These are phyloP conservation scores for Amaranthus hypochondriacus DNA, from an alignment of 148 eudicot species.

Conservation along the genomic window DNA sequence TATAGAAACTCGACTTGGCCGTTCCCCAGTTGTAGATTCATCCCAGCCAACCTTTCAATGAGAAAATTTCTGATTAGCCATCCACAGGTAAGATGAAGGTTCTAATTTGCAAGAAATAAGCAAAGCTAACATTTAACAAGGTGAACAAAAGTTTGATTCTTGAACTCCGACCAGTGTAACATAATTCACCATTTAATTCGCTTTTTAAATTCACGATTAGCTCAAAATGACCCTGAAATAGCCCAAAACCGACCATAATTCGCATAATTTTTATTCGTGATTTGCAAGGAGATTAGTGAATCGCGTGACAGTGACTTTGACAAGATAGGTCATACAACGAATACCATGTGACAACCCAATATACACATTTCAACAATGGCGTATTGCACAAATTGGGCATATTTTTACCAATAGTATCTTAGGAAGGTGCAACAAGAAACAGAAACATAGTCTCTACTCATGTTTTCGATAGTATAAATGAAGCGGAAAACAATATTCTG, in stretches of 20 bases:
- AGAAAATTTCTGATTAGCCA: neutral
- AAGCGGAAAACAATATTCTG: neutral
- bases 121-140: neutral
- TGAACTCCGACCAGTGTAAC: too few relatives aligned
- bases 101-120: constrained; percentile 1
- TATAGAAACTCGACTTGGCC: constrained; percentile 87
- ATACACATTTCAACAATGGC: neutral
- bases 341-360: neutral
- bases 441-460: neutral
- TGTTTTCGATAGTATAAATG: neutral
- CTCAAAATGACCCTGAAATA: too few relatives aligned
- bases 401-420: neutral
- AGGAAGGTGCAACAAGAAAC: neutral
- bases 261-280: too few relatives aligned
- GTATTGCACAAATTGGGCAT: neutral
- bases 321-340: neutral
- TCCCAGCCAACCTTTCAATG: constrained; percentile 93
- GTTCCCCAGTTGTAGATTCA: constrained; percentile 95
- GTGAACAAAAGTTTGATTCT: neutral
- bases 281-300: too few relatives aligned
- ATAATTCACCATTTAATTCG: too few relatives aligned
- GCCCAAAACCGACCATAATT: too few relatives aligned
- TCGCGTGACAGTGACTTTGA: neutral
- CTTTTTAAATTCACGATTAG: too few relatives aligned
- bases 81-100: neutral